Evolutionary conservation across 1,139 yeast genomes (phyloP).

Genomic region (Debaryomyces fabryi): DNA sequence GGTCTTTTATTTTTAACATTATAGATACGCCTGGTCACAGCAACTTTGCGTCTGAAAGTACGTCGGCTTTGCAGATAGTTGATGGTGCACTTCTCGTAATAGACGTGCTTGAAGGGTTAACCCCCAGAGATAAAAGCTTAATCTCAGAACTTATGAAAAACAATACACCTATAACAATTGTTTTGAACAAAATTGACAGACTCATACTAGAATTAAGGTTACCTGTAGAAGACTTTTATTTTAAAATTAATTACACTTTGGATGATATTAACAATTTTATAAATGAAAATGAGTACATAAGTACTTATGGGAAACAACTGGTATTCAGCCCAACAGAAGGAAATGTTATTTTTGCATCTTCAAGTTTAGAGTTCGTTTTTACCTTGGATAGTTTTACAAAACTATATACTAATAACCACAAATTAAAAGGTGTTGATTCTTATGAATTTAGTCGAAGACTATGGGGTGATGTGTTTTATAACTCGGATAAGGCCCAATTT

Average conservation of each 20-base stretch:
- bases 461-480: slow-evolving; percentile 79
- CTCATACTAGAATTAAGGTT: slow-evolving; percentile 73
- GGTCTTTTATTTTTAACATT: slow-evolving; percentile 62
- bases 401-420: slow-evolving; percentile 44
- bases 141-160: slow-evolving; percentile 52
- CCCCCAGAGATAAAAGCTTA: slow-evolving; percentile 51
- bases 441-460: slow-evolving; percentile 53
- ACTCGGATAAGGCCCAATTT: slow-evolving; percentile 48
- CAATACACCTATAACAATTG: slow-evolving; percentile 56
- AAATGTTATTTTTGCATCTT: slow-evolving; percentile 76
- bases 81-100: slow-evolving; percentile 74
- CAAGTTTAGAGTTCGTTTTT: slow-evolving; percentile 64
- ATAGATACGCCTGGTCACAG: slow-evolving; percentile 93
- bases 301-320: slow-evolving; percentile 29
- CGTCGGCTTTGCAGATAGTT: slow-evolving; percentile 56
- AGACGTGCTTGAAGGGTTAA: slow-evolving; percentile 86
- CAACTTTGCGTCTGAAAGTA: slow-evolving; percentile 76
- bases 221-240: slow-evolving; percentile 74
- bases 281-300: slow-evolving; percentile 26
- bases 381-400: slow-evolving; percentile 65
- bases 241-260: slow-evolving; percentile 64
- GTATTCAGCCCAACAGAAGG: slow-evolving; percentile 61
- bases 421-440: slow-evolving; percentile 33
- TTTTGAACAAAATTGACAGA: slow-evolving; percentile 85
- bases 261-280: slow-evolving; percentile 64